phyloP scores from a whole-genome alignment of 75 land plant genomes.

The Selaginella tamariscina region DNA sequence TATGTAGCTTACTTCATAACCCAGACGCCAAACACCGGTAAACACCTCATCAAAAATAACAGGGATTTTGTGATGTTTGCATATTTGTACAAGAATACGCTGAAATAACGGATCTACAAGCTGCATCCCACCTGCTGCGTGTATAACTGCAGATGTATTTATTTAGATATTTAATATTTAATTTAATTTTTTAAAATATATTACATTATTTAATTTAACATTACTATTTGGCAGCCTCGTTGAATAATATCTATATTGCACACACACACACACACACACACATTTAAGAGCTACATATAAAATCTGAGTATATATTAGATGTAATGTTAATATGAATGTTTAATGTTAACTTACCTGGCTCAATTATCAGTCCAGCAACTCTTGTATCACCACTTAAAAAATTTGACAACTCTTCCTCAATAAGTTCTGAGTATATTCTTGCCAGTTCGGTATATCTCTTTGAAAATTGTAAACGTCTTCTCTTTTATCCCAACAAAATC shows the following conservation, averaged over 20 bases:
- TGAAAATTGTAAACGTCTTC: conserved; percentile 38
- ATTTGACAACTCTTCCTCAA: conserved; percentile 33
- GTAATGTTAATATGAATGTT: no score
- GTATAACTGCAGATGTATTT: conserved; percentile 44
- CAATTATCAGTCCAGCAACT: conserved; percentile 69
- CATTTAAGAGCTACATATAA: no score
- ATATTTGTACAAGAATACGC: conserved; percentile 56
- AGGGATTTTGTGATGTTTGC: conserved; percentile 46
- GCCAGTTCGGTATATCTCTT: conserved; percentile 55
- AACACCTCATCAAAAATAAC: conserved; percentile 90
- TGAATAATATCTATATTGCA: no score
- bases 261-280: no score
- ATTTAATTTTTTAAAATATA: neutral
- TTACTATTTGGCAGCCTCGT: no score
- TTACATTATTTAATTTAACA: no score
- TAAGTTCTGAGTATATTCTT: conserved; percentile 33
- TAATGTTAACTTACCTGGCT: conserved; percentile 54
- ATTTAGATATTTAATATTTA: neutral
- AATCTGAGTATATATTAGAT: no score
- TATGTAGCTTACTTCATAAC: conserved; percentile 64
- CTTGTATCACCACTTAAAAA: conserved; percentile 15
- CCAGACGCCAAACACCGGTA: conserved; percentile 91
- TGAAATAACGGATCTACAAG: conserved; percentile 94
- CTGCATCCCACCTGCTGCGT: conserved; percentile 88
- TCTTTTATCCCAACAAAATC: conserved; percentile 15